These are phyloP conservation scores for Solanum arcanum DNA, from an alignment of 257 asterid genomes.

Conservation along the genomic window DNA sequence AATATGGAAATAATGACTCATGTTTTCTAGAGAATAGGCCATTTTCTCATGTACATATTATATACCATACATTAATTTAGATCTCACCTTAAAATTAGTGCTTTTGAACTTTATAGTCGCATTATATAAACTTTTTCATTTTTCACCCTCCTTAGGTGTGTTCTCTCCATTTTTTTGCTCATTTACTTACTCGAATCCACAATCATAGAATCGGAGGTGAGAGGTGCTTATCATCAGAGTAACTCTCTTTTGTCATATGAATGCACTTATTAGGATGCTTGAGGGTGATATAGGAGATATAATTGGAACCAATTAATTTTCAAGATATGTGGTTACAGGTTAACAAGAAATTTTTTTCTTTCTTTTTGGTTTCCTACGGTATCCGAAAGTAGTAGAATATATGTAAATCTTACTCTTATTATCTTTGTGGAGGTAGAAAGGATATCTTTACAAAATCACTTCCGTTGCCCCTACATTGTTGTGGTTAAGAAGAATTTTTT, in stretches of 20 bases:
- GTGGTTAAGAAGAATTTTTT: too few relatives aligned
- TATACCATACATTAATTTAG: slow-evolving; percentile 30
- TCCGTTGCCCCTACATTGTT: too few relatives aligned
- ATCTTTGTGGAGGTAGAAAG: too few relatives aligned
- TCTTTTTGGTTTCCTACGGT: background rate
- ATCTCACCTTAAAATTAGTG: slow-evolving; percentile 16
- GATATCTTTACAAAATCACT: too few relatives aligned
- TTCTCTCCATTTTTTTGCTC: background rate
- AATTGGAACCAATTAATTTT: background rate
- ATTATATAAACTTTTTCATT: background rate
- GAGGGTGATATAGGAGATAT: background rate
- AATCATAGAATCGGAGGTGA: background rate
- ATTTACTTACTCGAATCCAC: background rate
- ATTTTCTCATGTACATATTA: slow-evolving; percentile 61
- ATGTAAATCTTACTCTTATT: too few relatives aligned
- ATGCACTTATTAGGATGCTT: background rate
- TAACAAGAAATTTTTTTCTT: background rate
- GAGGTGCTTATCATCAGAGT: background rate
- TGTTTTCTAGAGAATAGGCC: slow-evolving; percentile 26
- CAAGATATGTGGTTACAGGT: background rate
- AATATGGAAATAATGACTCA: slow-evolving; percentile 14
- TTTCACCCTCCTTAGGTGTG: background rate
- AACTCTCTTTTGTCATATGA: background rate
- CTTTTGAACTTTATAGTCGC: background rate
- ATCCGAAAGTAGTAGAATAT: background rate